Evolutionary conservation across 2,329 filamentous ascomycete species (phyloP), one percentile per base, ranked within the genome.

Genomic region (Alternaria arbusti): DNA sequence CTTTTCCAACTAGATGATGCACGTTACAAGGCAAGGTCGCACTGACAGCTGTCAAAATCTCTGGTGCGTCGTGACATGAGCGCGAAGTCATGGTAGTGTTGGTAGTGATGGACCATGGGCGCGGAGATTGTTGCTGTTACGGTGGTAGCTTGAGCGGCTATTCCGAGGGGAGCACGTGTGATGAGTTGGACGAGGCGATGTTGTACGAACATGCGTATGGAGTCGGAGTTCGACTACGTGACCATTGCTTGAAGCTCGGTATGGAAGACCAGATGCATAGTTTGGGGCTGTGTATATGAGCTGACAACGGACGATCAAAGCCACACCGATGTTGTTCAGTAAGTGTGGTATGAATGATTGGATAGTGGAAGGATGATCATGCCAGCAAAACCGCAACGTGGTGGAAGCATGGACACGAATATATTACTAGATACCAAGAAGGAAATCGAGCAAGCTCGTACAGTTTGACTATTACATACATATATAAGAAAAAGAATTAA

Each of bases 11-110:
- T 28, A 23, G 43, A 58, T 9, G 26, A 30, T n/a, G 22, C 12
- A n/a, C 17, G 32, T 54, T 43, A n/a, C 54, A 46, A 32, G 15
- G 15, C n/a, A 43, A 20, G 13, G 50, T 63, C 26, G 20, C 17
- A 66, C 61, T 57, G 57, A 59, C 50, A 64, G 54, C 57, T 59
- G 61, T 61, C 64, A 66, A 30, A 51, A 58, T 43, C 20, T 11
- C 13, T 32, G 20, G 30, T 32, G 23, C 23, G 26, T 22, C 25
- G 47, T 54, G 25, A 54, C 55, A 43, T 59, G 55, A 40, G 12
- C 36, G 20, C 20, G 13, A 36, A 36, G 28, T 20, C 6, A 22
- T 17, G 9, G 25, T 36, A 22, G 49, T 15, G 17, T 17, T 15
- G 11, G 26, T 15, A 51, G 32, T 47, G 26, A 36, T 52, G 23